A percentile compares a stretch with the other conserved stretches of the same genome.
phyloP scores from a whole-genome alignment of 768 basidiomycete species.

The Dioszegia crocea region DNA sequence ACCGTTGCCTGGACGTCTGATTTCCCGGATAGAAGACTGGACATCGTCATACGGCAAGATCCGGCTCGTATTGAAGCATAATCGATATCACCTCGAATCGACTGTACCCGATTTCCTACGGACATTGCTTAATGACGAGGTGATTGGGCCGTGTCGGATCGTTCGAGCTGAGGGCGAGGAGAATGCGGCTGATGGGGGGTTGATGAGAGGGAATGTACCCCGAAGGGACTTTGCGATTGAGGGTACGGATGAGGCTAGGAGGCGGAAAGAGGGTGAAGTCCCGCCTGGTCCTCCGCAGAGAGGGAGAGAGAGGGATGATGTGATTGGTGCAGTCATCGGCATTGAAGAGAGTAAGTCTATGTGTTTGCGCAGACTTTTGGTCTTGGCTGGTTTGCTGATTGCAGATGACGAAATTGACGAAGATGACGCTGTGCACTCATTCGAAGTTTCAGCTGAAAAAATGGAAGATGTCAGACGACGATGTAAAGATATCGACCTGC shows the following conservation, averaged over 20 bases:
- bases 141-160: constrained; percentile 53
- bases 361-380: not conserved
- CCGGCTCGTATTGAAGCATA: constrained; percentile 94
- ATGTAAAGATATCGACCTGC: constrained; percentile 93
- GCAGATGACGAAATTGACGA: constrained; percentile 92
- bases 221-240: constrained; percentile 80
- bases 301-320: constrained; percentile 54
- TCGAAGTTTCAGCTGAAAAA: constrained; percentile 88
- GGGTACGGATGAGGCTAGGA: constrained; percentile 64
- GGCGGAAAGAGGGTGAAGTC: constrained; percentile 38
- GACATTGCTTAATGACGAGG: constrained; percentile 73
- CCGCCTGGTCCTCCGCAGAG: constrained; percentile 46
- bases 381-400: not conserved
- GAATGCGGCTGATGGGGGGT: constrained; percentile 56
- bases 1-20: constrained; percentile 82
- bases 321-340: constrained; percentile 94
- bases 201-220: constrained; percentile 76
- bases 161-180: constrained; percentile 54
- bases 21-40: constrained; percentile 81
- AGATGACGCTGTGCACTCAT: constrained; percentile 94
- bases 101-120: constrained; percentile 90
- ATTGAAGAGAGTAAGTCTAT: constrained; percentile 69
- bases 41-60: constrained; percentile 97
- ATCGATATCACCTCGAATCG: constrained; percentile 95
- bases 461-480: constrained; percentile 97